phyloP scores from a whole-genome alignment of 208 protist genomes.

The Leishmania tropica region DNA sequence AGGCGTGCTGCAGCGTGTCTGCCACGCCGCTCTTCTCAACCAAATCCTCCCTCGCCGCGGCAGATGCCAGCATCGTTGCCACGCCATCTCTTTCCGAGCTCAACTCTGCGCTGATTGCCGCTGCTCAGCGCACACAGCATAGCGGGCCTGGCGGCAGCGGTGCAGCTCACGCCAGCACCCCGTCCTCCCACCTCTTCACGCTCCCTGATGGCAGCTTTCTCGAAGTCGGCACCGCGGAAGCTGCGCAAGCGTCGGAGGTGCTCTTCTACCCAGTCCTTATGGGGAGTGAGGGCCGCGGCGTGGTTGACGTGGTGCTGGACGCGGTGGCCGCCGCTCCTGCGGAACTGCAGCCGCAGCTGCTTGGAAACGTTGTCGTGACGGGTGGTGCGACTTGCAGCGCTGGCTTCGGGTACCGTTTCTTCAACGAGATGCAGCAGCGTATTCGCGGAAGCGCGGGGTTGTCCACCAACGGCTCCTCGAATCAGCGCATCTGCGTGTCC shows the following conservation, averaged over 20 bases:
- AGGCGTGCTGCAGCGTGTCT: slow-evolving; percentile 42
- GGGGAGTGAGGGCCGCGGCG: slow-evolving; percentile 58
- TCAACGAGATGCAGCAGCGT: slow-evolving; percentile 84
- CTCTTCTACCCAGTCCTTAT: slow-evolving; percentile 82
- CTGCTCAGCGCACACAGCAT: slow-evolving; percentile 14
- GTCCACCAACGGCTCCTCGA: neutral
- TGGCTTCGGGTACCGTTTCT: slow-evolving; percentile 94
- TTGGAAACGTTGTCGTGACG: slow-evolving; percentile 85
- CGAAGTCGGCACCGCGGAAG: slow-evolving; percentile 43
- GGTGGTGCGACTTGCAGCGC: slow-evolving; percentile 91
- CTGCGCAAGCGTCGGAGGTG: slow-evolving; percentile 64
- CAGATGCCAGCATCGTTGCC: neutral
- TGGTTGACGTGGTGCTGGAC: slow-evolving; percentile 72
- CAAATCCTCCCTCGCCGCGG: neutral
- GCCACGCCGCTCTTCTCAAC: slow-evolving; percentile 18
- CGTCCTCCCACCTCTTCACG: slow-evolving; percentile 23
- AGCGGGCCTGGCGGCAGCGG: neutral
- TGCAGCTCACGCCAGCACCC: neutral
- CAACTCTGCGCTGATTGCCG: slow-evolving; percentile 13
- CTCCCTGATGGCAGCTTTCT: slow-evolving; percentile 86
- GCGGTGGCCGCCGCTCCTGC: slow-evolving; percentile 62
- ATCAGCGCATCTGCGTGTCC: slow-evolving; percentile 90
- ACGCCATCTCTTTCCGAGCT: slow-evolving; percentile 7
- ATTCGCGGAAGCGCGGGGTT: slow-evolving; percentile 17
- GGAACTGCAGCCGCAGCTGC: slow-evolving; percentile 65